A percentile compares a stretch with the other conserved stretches of the same genome.
phyloP scores from a whole-genome alignment of 2,329 filamentous ascomycete genomes.

The Penicillium sp. region DNA sequence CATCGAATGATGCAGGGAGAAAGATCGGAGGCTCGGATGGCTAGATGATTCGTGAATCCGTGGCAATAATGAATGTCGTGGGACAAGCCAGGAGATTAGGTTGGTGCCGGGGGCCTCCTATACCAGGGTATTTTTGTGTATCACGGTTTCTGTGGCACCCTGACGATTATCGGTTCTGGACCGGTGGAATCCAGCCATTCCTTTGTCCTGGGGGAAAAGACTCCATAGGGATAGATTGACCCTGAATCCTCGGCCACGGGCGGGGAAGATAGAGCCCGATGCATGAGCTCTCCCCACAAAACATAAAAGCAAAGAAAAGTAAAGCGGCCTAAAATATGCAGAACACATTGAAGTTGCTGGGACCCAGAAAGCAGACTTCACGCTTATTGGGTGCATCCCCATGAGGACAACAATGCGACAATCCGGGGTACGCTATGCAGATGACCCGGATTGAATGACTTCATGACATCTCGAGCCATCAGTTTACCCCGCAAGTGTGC shows the following conservation, averaged over 20 bases:
- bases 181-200: background rate
- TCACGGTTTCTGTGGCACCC: background rate
- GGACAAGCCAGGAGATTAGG: background rate
- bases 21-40: constrained; percentile 15
- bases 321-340: background rate
- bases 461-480: background rate
- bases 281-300: constrained; percentile 20
- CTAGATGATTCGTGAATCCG: constrained; percentile 11
- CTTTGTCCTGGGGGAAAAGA: background rate
- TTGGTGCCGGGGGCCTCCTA: constrained; percentile 4
- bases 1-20: background rate
- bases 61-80: background rate
- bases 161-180: background rate
- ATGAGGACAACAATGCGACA: background rate
- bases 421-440: background rate
- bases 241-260: background rate
- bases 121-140: background rate
- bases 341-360: background rate
- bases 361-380: background rate
- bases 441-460: background rate
- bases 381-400: background rate
- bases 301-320: constrained; percentile 1
- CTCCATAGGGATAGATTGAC: background rate
- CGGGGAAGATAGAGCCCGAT: background rate
- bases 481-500: constrained; percentile 11